Percentiles rank a stretch among this genome's conserved stretches.
These are phyloP conservation scores for Liriodendron chinense DNA, from an alignment of 164 flowering plant species.

Conservation along the genomic window DNA sequence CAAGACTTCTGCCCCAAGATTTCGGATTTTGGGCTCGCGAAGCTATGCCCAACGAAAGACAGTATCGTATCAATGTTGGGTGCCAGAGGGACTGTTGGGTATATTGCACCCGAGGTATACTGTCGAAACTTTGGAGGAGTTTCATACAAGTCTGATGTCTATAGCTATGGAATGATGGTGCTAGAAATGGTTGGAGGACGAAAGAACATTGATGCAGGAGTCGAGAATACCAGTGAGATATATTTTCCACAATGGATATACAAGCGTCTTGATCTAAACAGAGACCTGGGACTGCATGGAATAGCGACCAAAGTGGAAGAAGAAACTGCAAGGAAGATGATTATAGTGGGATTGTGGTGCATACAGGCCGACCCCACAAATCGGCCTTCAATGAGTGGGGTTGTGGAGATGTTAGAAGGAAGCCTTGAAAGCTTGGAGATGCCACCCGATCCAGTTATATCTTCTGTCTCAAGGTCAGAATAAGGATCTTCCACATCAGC, in stretches of 20 bases:
- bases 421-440: not conserved
- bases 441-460: not conserved
- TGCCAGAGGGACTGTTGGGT: conserved; percentile 1
- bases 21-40: conserved; percentile 17
- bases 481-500: not conserved
- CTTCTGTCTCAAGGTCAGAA: not conserved
- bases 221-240: not conserved
- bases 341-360: conserved; percentile 11
- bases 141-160: conserved; percentile 14
- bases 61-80: not conserved
- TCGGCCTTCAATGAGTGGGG: conserved; percentile 1
- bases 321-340: not conserved
- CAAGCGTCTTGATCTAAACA: not conserved
- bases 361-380: conserved; percentile 5
- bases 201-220: not conserved
- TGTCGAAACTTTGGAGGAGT: conserved; percentile 6
- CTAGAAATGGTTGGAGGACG: conserved; percentile 17
- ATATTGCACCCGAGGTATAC: conserved; percentile 14
- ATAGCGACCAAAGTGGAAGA: not conserved
- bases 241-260: conserved; percentile 12
- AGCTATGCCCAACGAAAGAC: not conserved
- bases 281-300: not conserved
- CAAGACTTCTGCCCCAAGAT: conserved; percentile 11
- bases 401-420: conserved; percentile 8
- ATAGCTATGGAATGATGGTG: conserved; percentile 17